Evolutionary conservation across 805 yeast species (phyloP).

Genomic region (Novakomyces olei): DNA sequence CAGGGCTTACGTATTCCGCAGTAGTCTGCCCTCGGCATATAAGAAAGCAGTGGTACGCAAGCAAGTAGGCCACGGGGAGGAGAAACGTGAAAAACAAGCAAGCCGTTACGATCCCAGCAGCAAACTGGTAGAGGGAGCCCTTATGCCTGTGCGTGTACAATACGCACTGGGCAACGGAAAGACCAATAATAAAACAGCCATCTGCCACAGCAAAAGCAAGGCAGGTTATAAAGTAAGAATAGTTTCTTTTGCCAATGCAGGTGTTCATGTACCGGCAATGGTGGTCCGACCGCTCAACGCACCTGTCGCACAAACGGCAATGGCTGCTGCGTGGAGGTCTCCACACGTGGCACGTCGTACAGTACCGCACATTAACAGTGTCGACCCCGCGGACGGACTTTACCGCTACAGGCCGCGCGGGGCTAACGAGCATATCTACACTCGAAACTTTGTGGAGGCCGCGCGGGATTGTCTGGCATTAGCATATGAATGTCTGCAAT

Average conservation of each 20-base stretch:
- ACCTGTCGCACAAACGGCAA: slow-evolving; percentile 2
- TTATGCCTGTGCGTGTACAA: not conserved
- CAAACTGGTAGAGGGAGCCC: not conserved
- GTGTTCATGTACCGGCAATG: slow-evolving; percentile 2
- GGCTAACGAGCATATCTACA: not conserved
- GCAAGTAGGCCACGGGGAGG: not conserved
- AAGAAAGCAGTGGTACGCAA: slow-evolving; percentile 2
- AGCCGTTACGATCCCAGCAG: slow-evolving; percentile 2
- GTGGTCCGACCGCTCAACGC: slow-evolving; percentile 3
- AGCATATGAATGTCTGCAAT: too few species aligned
- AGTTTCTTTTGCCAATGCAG: slow-evolving; percentile 3
- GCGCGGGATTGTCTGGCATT: too few species aligned
- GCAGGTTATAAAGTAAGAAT: not conserved
- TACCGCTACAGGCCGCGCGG: slow-evolving; percentile 1
- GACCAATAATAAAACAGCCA: not conserved
- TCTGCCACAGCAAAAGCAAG: too few species aligned
- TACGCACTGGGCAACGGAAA: not conserved
- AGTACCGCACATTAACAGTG: not conserved
- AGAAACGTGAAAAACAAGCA: too few species aligned
- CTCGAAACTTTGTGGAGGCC: too few species aligned
- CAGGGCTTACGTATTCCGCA: not conserved
- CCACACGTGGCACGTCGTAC: slow-evolving; percentile 2
- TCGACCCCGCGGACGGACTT: too few species aligned
- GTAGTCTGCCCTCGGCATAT: slow-evolving; percentile 1
- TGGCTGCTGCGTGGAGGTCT: slow-evolving; percentile 4